Base-by-base conservation (phyloP, 306 rosid species). In the Vigna unguiculata region DNA sequence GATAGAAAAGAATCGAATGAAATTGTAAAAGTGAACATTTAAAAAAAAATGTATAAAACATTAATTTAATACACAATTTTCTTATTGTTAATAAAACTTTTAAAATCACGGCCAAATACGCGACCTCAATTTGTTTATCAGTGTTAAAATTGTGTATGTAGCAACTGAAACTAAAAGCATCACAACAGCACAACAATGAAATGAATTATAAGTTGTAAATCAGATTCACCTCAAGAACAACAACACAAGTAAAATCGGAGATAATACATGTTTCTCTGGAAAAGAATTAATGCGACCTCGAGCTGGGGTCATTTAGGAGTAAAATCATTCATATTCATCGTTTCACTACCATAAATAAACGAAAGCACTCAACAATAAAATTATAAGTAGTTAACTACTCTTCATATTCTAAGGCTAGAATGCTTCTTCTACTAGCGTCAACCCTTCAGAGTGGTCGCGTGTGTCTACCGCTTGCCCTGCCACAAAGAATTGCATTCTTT, bases 401-500 rank as follows among this genome's bases (percentile, higher is more conserved):
- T 74, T 69, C 74, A 72, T 28, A 67, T 51, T 69, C 72, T 69
- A 75, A 80, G 78, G 81, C 87, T 70, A 69, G 79, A 81, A 78
- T 57, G 80, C 76, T 7, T 38, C 83, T 81, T 21, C 76, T 38
- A 64, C 63, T 53, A 61, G 66, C 2, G 38, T 62, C 69, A 68
- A 60, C 64, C 24, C 30, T 49, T 87, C 83, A 90, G 72, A 93
- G 88, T 4, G 99, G 99, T 17, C 97, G 85, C 2, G 97, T 95
- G 88, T 82, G 92, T 73, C 92, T 88, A 17, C 99, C 97, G 5
- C 80, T 78, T 40, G 97, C 97, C 69, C 79, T 88, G 9, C 99
- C 97, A 78, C 99, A 95, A 2, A 90, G 96, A 51, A 83, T 89
- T 14, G 99, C 99, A 71, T 95, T 92, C 91, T 80, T 95, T 17